Base-by-base conservation (phyloP, 805 yeast genomes). In the Suhomyces sp. region DNA sequence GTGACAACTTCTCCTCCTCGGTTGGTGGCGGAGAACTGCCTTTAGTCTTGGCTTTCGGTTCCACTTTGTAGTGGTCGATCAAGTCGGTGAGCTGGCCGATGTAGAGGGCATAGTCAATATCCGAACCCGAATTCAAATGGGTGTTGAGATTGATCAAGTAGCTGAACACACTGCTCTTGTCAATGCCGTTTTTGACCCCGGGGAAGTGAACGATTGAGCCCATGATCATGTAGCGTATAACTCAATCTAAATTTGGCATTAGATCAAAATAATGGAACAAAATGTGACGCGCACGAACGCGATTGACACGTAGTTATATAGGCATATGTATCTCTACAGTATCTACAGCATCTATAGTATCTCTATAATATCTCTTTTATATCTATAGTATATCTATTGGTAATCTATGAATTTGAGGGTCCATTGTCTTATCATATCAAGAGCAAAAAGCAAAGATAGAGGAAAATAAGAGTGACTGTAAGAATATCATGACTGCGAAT, bases 31-130 rank as follows among this genome's bases (percentile, higher is more conserved):
- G 9, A n/a, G 31, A 48, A 13, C 17, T 23, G 4, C 35, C 29
- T 17, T 55, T 55, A 19, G 44, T n/a, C 22, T 47, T 52, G 19
- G 50, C 17, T 4, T 52, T 40, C 4, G 50, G 51, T 27, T 57
- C 57, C 8, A 50, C 51, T n/a, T 65, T 60, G 53, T 58, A 64
- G 41, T 60, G 59, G 45, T 65, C 63, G 46, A 69, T 58, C 49
- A 71, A 54, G 27, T 56, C 61, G n/a, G 64, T 58, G 41, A 73
- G 55, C 53, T 69, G 69, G 1, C 53, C 49, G 22, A 69, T 55
- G 23, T 57, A 51, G 6, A 54, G 38, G 9, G 56, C 46, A 27
- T 31, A 49, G 31, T 54, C 55, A 8, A 26, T 47, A 6, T 40
- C 51, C 2, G 41, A 42, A 4, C 24, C 52, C 45, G 31, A 36